Conservation (phyloP, 768 basidiomycete species). For the Hygrocybe coccinea region DNA sequence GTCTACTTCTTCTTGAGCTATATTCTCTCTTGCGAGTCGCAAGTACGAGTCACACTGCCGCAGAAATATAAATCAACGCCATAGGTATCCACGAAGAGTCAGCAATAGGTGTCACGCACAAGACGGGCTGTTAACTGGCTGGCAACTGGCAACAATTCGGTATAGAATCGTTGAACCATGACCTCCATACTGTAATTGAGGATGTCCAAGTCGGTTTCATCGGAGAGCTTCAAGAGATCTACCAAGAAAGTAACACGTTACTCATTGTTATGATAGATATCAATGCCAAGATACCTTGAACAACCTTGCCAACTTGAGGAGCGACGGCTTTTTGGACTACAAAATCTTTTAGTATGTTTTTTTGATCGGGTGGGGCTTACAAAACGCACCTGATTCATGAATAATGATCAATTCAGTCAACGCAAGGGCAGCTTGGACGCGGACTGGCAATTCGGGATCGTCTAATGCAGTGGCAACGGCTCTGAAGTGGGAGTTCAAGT, state of each 20-base stretch:
- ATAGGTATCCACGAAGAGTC: neutral
- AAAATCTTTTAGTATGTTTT: slow-evolving; percentile 2
- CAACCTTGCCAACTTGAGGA: slow-evolving; percentile 78
- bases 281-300: slow-evolving; percentile 56
- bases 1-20: slow-evolving; percentile 50
- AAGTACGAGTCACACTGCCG: slow-evolving; percentile 75
- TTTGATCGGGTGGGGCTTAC: neutral
- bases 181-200: slow-evolving; percentile 79
- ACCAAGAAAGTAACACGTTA: neutral
- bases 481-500: slow-evolving; percentile 58
- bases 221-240: slow-evolving; percentile 87
- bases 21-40: slow-evolving; percentile 68
- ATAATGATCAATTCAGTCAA: slow-evolving; percentile 68
- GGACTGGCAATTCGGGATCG: slow-evolving; percentile 76
- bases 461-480: slow-evolving; percentile 65
- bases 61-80: neutral
- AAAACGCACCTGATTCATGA: slow-evolving; percentile 54
- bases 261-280: neutral
- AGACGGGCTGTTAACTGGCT: slow-evolving; percentile 73
- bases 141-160: slow-evolving; percentile 80
- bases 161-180: slow-evolving; percentile 82
- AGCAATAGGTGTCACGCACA: slow-evolving; percentile 40
- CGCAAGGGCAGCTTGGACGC: slow-evolving; percentile 77
- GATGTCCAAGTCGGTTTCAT: slow-evolving; percentile 85
- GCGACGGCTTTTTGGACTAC: slow-evolving; percentile 65